A percentile compares a stretch with the other conserved stretches of the same genome.
Conservation (phyloP, 805 yeast species). For the Candida incommunis region DNA sequence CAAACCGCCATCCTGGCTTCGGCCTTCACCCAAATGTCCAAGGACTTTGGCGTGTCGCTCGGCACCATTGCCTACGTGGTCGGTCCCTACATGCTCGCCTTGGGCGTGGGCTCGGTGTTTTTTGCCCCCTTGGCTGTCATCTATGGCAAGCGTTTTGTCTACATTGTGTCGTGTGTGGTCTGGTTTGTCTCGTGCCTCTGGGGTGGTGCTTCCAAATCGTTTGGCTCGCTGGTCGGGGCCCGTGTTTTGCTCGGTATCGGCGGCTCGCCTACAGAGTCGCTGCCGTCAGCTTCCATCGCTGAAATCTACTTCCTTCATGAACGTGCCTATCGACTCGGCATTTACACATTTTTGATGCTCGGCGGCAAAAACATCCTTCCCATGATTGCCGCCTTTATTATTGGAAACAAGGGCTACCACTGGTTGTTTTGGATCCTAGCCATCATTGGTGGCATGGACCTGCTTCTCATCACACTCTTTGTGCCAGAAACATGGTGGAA, state of each 20-base stretch:
- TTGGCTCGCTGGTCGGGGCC: slow-evolving; percentile 40
- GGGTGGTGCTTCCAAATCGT: slow-evolving; percentile 36
- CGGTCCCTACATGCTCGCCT: slow-evolving; percentile 43
- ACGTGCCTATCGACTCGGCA: slow-evolving; percentile 44
- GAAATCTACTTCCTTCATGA: slow-evolving; percentile 49
- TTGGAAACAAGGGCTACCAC: slow-evolving; percentile 34
- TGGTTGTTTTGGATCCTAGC: slow-evolving; percentile 51
- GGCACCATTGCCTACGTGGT: slow-evolving; percentile 37
- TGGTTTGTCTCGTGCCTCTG: slow-evolving; percentile 40
- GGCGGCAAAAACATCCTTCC: slow-evolving; percentile 52
- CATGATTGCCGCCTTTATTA: slow-evolving; percentile 38
- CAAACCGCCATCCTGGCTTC: slow-evolving; percentile 48
- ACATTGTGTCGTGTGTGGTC: slow-evolving; percentile 32
- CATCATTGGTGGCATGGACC: slow-evolving; percentile 34
- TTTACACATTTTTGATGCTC: slow-evolving; percentile 41
- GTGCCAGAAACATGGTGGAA: slow-evolving; percentile 58
- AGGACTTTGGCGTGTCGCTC: slow-evolving; percentile 30
- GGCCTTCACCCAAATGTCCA: slow-evolving; percentile 29
- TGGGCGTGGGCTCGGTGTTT: slow-evolving; percentile 44
- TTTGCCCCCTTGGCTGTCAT: slow-evolving; percentile 44
- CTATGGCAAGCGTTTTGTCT: slow-evolving; percentile 44
- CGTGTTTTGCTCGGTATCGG: slow-evolving; percentile 47
- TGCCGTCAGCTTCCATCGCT: slow-evolving; percentile 46
- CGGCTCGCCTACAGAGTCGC: slow-evolving; percentile 44
- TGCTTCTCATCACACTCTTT: slow-evolving; percentile 33